Conservation (phyloP, 805 yeast genomes). For the Crinitomyces ghanaensis region DNA sequence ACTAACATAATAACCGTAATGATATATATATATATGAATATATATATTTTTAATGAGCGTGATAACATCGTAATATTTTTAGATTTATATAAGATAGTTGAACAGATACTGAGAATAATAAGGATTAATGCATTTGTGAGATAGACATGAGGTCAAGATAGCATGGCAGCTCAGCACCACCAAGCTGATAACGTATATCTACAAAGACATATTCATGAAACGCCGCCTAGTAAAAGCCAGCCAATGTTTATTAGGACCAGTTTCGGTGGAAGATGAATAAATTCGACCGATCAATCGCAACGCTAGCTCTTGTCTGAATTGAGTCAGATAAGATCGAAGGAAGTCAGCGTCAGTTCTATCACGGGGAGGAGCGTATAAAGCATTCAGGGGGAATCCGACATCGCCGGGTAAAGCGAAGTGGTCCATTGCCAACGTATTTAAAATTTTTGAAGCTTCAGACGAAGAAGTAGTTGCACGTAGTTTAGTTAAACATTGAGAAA, state of each 20-base stretch:
- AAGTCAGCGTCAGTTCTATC: slow-evolving; percentile 68
- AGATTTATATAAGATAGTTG: neutral
- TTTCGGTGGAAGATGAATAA: slow-evolving; percentile 42
- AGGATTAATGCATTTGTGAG: neutral
- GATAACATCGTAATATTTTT: too few species aligned
- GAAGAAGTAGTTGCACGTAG: slow-evolving; percentile 39
- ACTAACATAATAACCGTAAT: too few species aligned
- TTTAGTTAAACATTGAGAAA: slow-evolving; percentile 71
- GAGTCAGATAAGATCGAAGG: slow-evolving; percentile 71
- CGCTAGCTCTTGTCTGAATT: slow-evolving; percentile 90
- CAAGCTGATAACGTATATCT: neutral
- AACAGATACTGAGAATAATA: neutral
- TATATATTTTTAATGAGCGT: slow-evolving; percentile 1
- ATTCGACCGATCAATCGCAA: slow-evolving; percentile 65
- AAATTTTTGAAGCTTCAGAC: slow-evolving; percentile 31
- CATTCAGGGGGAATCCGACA: slow-evolving; percentile 83
- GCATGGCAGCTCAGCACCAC: neutral
- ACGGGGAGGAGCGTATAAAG: slow-evolving; percentile 60
- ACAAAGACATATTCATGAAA: slow-evolving; percentile 63
- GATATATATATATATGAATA: too few species aligned
- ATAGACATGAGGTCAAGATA: neutral
- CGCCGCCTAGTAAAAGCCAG: slow-evolving; percentile 88
- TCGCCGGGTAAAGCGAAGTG: slow-evolving; percentile 91
- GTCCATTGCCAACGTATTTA: slow-evolving; percentile 80
- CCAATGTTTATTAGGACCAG: slow-evolving; percentile 81